Base-by-base conservation (phyloP, 495 filamentous ascomycete species). In the Podospora appendiculata region DNA sequence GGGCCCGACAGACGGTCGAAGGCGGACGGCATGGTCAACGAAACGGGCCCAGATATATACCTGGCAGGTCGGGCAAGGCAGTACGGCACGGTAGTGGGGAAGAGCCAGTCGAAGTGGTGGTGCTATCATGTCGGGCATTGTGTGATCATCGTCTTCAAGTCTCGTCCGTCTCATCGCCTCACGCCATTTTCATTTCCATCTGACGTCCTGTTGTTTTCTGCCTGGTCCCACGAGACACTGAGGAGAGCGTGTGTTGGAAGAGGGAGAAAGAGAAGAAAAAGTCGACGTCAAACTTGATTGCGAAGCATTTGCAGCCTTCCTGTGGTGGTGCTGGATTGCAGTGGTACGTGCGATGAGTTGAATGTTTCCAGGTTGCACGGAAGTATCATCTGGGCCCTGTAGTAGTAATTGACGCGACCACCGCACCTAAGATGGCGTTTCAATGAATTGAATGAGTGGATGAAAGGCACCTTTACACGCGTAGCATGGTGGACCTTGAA, bases 1-100 rank as follows among this genome's bases (percentile, higher is more conserved):
- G 64, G 60, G 36, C 77, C 71, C 10, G 59, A 53, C 38, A 60
- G 54, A 36, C 63, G 66, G 52, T 67, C 65, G 52, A 71, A 77
- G 35, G 59, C 58, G 41, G 62, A 64, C 58, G 70, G 70, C 74
- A 77, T 77, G 50, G 33, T 63, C 12, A 51, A 12, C 33, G 17
- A 32, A 32, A n/a, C 41, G 16, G 18, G 44, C 4, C 11, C 42
- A 32, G 39, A 33, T 25, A 39, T 25, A 5, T 25, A 25, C 25
- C 25, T 25, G 25, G 5, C 25, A 25, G 25, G 25, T 25, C 2
- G 25, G 25, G 25, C 25, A 25, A 32, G 32, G 34, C 32, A 12
- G 17, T 41, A 16, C 2, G 10, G 41, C 9, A 44, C 41, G 41
- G 13, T 9, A 14, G 4, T 12, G 3, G 13, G 41, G 10, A n/a